Percentiles rank a stretch among this genome's conserved stretches.
These are phyloP conservation scores for Puccinia hordei DNA, from an alignment of 1,284 basidiomycete genomes.

Conservation along the genomic window DNA sequence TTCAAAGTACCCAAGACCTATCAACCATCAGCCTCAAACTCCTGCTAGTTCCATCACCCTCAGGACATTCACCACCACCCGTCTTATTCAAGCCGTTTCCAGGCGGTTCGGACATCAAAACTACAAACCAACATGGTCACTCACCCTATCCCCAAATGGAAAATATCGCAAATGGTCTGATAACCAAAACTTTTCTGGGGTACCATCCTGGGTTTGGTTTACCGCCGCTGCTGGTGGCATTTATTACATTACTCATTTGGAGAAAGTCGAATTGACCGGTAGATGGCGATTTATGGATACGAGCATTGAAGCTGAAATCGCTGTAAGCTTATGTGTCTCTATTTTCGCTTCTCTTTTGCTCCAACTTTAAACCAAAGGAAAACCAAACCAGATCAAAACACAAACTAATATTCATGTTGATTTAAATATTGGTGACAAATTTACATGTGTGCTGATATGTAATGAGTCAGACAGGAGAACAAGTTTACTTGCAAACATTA, in stretches of 20 bases:
- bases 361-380: background rate
- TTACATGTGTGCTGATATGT: background rate
- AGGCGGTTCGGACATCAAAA: background rate
- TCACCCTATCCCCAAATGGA: background rate
- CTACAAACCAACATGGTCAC: slow-evolving; percentile 7
- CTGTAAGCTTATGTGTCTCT: slow-evolving; percentile 9
- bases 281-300: slow-evolving; percentile 58
- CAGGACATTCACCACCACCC: background rate
- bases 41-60: background rate
- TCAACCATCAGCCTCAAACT: background rate
- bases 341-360: background rate
- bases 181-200: background rate
- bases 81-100: background rate
- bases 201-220: slow-evolving; percentile 50
- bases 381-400: background rate
- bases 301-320: slow-evolving; percentile 54
- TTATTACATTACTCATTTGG: slow-evolving; percentile 58
- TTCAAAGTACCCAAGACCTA: background rate
- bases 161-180: background rate
- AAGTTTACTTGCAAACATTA: slow-evolving; percentile 56
- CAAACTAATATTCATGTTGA: background rate
- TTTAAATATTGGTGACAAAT: background rate
- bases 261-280: slow-evolving; percentile 57
- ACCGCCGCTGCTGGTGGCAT: slow-evolving; percentile 53
- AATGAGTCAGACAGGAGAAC: slow-evolving; percentile 53